Conservation (phyloP, 2,329 filamentous ascomycete species). For the Coniochaeta prunicola region DNA sequence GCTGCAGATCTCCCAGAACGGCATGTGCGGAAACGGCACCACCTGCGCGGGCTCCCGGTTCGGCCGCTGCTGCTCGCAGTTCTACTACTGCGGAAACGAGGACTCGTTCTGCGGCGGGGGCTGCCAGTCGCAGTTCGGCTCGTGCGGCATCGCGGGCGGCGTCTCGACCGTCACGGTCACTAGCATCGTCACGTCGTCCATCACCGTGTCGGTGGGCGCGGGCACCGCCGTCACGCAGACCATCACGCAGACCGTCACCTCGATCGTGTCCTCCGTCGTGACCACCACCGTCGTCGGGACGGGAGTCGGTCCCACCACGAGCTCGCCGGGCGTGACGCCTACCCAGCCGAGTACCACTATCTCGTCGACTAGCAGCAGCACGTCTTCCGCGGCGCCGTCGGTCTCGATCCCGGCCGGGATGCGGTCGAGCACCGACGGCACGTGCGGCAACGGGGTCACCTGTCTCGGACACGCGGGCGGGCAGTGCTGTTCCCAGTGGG, state of each 20-base stretch:
- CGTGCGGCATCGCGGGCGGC: constrained; percentile 12
- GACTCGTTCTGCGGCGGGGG: constrained; percentile 17
- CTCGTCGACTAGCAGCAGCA: constrained; percentile 6
- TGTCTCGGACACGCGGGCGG: constrained; percentile 16
- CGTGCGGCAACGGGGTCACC: constrained; percentile 14
- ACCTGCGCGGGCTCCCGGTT: constrained; percentile 14
- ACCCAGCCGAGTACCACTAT: constrained; percentile 1
- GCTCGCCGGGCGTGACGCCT: constrained; percentile 1
- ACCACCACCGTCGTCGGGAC: background rate
- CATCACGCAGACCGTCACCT: constrained; percentile 2
- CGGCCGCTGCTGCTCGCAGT: constrained; percentile 18
- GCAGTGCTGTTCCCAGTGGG: constrained; percentile 19
- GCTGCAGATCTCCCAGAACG: constrained; percentile 13
- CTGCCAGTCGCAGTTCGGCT: constrained; percentile 14
- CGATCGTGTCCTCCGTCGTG: background rate
- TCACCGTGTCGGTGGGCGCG: background rate
- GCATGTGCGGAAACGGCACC: constrained; percentile 18
- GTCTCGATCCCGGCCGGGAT: constrained; percentile 12
- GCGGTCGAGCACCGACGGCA: constrained; percentile 15
- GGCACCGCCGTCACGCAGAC: background rate
- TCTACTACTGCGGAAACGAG: constrained; percentile 17
- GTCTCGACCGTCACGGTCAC: constrained; percentile 4
- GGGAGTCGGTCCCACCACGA: background rate
- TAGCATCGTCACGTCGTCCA: background rate
- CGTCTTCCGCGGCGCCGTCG: constrained; percentile 5